Evolutionary conservation across 805 yeast species (phyloP), one percentile per base, ranked within the genome.

Genomic region (Vanderwaltozyma verrucispora): DNA sequence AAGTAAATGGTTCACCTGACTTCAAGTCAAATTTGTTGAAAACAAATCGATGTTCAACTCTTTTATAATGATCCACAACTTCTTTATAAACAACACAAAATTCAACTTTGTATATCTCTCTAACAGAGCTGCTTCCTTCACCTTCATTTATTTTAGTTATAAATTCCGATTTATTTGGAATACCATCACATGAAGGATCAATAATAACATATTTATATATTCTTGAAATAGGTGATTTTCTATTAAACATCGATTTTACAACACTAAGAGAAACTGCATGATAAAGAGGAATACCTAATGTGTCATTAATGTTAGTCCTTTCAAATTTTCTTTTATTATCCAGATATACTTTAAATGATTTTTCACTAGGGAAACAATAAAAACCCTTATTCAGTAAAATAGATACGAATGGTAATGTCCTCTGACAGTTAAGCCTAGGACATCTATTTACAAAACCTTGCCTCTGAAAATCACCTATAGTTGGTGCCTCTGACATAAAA

Each of bases 301-400:
- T 57, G 10, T 39, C 42, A 3, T 38, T 36, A 5, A 45, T 35
- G 25, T 48, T 49, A 11, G 48, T 23, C 2, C 38, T 37, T 13
- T 52, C 56, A 24, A 54, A 42, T 20, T 52, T 53, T 20, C 61
- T 50, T 28, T 51, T 49, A 31, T 56, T 53, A 0, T 45, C 34
- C 30, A 54, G 46, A 37, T 47, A 65, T 10, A 33, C 26, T 9
- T 44, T 33, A 14, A 56, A 50, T 2, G 68, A 50, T 12, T 45
- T 40, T 30, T 60, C 62, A 25, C 65, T 60, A 3, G 68, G 61
- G 44, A 64, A 64, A n/a, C 61, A 54, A 37, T 45, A 61, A 30
- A 61, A 44, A 1, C 70, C 70, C 33, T 60, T 61, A 20, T 60
- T 56, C 30, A 64, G 46, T 15, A 62, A 24, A 4, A 57, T 44